These are phyloP conservation scores for Psilocybe sp. DNA, from an alignment of 768 basidiomycete species.

Conservation along the genomic window DNA sequence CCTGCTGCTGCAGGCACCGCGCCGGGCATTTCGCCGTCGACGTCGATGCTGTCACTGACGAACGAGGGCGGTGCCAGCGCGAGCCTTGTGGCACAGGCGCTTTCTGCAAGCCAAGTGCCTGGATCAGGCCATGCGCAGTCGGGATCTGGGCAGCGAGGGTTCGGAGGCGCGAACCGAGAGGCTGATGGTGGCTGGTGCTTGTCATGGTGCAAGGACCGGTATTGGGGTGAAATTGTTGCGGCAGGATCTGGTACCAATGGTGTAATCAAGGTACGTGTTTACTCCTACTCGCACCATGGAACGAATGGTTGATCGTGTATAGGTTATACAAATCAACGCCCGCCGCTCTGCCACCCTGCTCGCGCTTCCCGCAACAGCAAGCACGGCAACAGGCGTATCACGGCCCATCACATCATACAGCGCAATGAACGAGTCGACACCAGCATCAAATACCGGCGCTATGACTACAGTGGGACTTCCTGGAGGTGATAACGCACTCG, in stretches of 20 bases:
- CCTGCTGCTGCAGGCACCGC: constrained; percentile 50
- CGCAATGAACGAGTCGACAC: too few relatives aligned
- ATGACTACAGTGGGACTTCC: background rate
- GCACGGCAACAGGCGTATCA: constrained; percentile 8
- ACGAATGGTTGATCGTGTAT: constrained; percentile 1
- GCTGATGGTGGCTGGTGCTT: constrained; percentile 92
- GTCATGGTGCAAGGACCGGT: constrained; percentile 94
- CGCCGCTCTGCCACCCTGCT: constrained; percentile 67
- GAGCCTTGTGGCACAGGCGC: background rate
- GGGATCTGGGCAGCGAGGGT: constrained; percentile 37
- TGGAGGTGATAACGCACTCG: background rate
- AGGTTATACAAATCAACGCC: constrained; percentile 77
- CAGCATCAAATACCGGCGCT: background rate
- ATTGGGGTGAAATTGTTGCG: constrained; percentile 92
- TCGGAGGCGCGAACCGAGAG: constrained; percentile 47
- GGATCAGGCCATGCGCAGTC: too few relatives aligned
- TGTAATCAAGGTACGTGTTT: constrained; percentile 62
- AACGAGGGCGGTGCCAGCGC: background rate
- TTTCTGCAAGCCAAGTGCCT: background rate
- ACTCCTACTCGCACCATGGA: background rate
- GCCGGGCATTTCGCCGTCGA: background rate
- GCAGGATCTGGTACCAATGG: constrained; percentile 71
- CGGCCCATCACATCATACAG: constrained; percentile 3
- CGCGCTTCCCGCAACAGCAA: constrained; percentile 32
- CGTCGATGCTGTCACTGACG: background rate